Evolutionary conservation across 2,329 filamentous ascomycete species (phyloP), one percentile per base, ranked within the genome.

Genomic region (Pseudonectria foliicola): DNA sequence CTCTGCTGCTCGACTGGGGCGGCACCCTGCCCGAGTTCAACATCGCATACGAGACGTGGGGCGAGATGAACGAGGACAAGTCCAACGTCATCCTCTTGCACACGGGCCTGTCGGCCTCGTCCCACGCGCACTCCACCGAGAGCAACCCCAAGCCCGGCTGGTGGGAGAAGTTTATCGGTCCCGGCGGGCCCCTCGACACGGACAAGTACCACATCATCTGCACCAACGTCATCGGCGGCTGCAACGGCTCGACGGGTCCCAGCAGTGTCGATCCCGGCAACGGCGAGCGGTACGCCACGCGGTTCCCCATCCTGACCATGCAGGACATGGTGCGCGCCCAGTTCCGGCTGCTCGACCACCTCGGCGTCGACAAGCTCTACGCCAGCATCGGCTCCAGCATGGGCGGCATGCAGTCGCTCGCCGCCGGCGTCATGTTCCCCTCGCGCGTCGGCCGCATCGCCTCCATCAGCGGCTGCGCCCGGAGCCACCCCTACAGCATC

Each of bases 141-240:
- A 67, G 71, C 8, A 98, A 98, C 59, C 75, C 85, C 0, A 84
- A 89, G 58, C 83, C 88, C 0, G 92, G 92, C 4, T 98, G 92
- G 92, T 98, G 92, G 92, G 92, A 98, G 63, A 90, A 84, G 60
- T 98, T 98, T 59, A 96, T 98, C 53, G 92, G 92, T 0, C 84
- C 89, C 0, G 87, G 85, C 1, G 73, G 74, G 13, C 84, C 87
- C 10, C 65, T 98, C 8, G 87, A 98, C 59, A 98, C 92, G 2
- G 67, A 90, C 61, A 90, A 87, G 57, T 94, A 93, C 67, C 86
- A 88, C 55, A 67, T 98, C 40, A 86, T 98, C 42, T 98, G 92
- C 65, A 96, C 92, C 8, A 98, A 98, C 57, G 89, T 96, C 30
- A 74, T 98, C 25, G 92, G 92, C 33, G 88, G 92, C 6, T 98